Conservation (phyloP, 2,329 filamentous ascomycete genomes). For the Coleophoma cylindrospora region DNA sequence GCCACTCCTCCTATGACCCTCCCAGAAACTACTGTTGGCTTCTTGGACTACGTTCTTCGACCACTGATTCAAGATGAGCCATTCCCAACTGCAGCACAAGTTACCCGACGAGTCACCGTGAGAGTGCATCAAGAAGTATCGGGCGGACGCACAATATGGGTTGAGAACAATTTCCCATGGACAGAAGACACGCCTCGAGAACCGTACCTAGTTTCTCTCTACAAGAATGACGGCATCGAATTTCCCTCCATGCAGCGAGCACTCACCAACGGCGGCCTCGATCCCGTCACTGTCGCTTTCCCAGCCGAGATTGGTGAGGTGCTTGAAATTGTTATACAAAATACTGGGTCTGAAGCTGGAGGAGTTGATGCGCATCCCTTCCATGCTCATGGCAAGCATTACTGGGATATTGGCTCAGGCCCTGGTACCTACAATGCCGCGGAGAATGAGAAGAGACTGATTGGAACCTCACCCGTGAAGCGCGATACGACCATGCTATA, state of each 20-base stretch:
- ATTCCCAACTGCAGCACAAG: slow-evolving; percentile 26
- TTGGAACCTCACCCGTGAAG: slow-evolving; percentile 11
- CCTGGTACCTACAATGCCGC: slow-evolving; percentile 36
- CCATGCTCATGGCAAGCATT: slow-evolving; percentile 39
- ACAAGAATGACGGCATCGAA: slow-evolving; percentile 27
- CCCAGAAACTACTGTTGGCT: slow-evolving; percentile 18
- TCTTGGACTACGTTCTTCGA: slow-evolving; percentile 29
- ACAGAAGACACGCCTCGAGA: slow-evolving; percentile 23
- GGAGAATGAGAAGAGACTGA: slow-evolving; percentile 33
- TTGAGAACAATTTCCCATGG: slow-evolving; percentile 29
- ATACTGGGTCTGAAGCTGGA: slow-evolving; percentile 29
- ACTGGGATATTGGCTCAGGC: slow-evolving; percentile 38
- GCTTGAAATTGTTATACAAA: slow-evolving; percentile 39
- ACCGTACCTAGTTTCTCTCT: slow-evolving; percentile 41
- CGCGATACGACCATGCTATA: slow-evolving; percentile 40
- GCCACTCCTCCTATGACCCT: slow-evolving; percentile 15
- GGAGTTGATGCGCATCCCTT: slow-evolving; percentile 38
- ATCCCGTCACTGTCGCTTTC: slow-evolving; percentile 33
- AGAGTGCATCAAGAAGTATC: slow-evolving; percentile 22
- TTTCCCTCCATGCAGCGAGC: slow-evolving; percentile 38
- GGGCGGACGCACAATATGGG: slow-evolving; percentile 14
- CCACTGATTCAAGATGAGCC: slow-evolving; percentile 6
- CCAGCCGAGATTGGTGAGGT: slow-evolving; percentile 41
- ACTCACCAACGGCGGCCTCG: slow-evolving; percentile 34
- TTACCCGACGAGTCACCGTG: slow-evolving; percentile 31